Base-by-base conservation (phyloP, 768 basidiomycete species). In the Boletus rex-veris region DNA sequence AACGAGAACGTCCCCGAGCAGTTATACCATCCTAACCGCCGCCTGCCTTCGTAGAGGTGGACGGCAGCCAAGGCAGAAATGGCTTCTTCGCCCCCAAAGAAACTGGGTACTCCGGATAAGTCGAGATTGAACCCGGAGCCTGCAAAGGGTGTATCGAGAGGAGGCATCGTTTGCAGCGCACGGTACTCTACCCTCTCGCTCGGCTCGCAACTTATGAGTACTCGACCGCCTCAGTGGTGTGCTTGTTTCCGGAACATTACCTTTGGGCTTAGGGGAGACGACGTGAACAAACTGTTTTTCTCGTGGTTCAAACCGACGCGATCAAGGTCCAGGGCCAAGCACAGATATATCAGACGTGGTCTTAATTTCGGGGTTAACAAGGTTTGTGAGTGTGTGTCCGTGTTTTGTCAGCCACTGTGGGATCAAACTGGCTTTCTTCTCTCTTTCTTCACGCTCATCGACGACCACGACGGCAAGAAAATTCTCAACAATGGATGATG, bases 401-500 rank as follows among this genome's bases (percentile, higher is more conserved):
- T 64, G 48, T 64, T 65, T 64, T 50, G 62, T 21, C 46, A 12
- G n/a, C 33, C 11, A 37, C 33, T 41, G 40, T 33, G 44, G 40
- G 41, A 50, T 50, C 14, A 11, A 7, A 11, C 11, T 0, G 11
- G 16, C 9, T 16, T 0, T 40, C 24, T 49, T 16, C 0, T 40
- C 24, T 49, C 31, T 6, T 44, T 42, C 21, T 53, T 42, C 14
- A 21, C 42, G 21, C 35, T 54, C 48, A 19, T 31, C 46, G 39
- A 54, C 58, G 36, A 48, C 61, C 48, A 24, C 58, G 31, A 55
- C 61, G 45, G 55, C 70, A 64, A 64, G 24, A 70, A 66, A 55
- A 52, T 49, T 62, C 45, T 61, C 76, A 75, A 71, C 69, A 65
- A 78, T 78, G 77, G 77, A 78, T 79, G 78, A 88, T 84, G 86